phyloP scores from a whole-genome alignment of 2,329 filamentous ascomycete species.

The Colletotrichum godetiae region DNA sequence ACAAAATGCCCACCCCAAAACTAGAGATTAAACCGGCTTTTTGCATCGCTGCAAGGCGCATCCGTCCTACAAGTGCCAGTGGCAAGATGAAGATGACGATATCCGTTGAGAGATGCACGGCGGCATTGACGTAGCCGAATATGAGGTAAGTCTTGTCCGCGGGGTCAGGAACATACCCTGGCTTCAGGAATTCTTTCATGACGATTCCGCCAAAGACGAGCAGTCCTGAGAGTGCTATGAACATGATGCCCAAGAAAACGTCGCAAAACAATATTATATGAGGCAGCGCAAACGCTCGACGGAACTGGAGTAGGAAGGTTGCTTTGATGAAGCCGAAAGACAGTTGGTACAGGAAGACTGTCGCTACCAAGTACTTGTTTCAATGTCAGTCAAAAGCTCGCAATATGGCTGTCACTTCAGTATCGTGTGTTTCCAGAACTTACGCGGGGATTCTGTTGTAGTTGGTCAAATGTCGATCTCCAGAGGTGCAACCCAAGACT shows the following conservation, averaged over 20 bases:
- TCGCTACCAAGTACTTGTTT: slow-evolving; percentile 27
- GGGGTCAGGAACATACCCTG: background rate
- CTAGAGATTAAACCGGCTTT: slow-evolving; percentile 19
- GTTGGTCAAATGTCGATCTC: background rate
- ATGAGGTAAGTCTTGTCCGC: background rate
- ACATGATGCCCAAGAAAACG: background rate
- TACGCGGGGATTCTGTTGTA: background rate
- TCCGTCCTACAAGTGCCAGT: slow-evolving; percentile 1
- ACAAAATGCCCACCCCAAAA: slow-evolving; percentile 34
- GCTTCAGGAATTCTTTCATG: background rate
- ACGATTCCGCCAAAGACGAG: background rate
- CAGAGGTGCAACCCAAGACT: background rate
- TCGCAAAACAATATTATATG: slow-evolving; percentile 17
- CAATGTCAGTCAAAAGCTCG: background rate
- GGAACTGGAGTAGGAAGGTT: slow-evolving; percentile 50
- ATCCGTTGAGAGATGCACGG: slow-evolving; percentile 26
- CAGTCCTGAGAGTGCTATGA: background rate
- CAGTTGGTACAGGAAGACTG: slow-evolving; percentile 43
- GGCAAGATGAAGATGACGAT: slow-evolving; percentile 35
- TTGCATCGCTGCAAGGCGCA: slow-evolving; percentile 24
- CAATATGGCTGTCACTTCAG: background rate
- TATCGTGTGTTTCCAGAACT: background rate
- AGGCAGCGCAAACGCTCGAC: slow-evolving; percentile 42
- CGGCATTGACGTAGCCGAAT: background rate
- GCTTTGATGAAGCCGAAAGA: slow-evolving; percentile 46